Evolutionary conservation across 352 stramenopile genomes (phyloP).

Genomic region (Phytophthora macrochlamydospora): DNA sequence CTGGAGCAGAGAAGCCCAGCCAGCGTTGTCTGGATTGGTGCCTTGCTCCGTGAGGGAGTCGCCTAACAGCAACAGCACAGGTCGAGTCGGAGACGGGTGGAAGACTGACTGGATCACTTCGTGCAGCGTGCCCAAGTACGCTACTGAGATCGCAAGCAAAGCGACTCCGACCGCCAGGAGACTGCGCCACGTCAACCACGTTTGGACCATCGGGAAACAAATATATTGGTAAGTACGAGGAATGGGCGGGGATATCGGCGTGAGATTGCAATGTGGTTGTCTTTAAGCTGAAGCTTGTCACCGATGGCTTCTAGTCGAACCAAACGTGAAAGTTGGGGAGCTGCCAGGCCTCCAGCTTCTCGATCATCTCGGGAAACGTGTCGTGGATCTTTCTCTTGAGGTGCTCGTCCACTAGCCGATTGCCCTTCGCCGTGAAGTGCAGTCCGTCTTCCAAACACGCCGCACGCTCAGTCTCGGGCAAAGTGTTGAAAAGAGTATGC

Average conservation of each 20-base stretch:
- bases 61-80: slow-evolving; percentile 51
- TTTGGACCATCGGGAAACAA: slow-evolving; percentile 11
- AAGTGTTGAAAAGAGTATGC: slow-evolving; percentile 51
- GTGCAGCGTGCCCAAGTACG: slow-evolving; percentile 21
- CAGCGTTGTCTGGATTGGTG: slow-evolving; percentile 35
- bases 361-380: slow-evolving; percentile 25
- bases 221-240: slow-evolving; percentile 21
- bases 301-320: slow-evolving; percentile 21
- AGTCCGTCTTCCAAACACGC: slow-evolving; percentile 57
- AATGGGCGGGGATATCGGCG: background rate
- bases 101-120: slow-evolving; percentile 4
- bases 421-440: slow-evolving; percentile 57
- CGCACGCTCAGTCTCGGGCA: slow-evolving; percentile 30
- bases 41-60: slow-evolving; percentile 76
- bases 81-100: slow-evolving; percentile 14
- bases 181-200: slow-evolving; percentile 6
- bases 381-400: slow-evolving; percentile 37
- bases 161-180: slow-evolving; percentile 13
- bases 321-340: slow-evolving; percentile 37
- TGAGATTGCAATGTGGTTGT: background rate
- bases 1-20: slow-evolving; percentile 55
- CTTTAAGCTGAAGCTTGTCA: background rate
- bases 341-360: slow-evolving; percentile 42
- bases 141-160: slow-evolving; percentile 12
- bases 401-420: slow-evolving; percentile 49